Conservation (phyloP, 2,329 filamentous ascomycete genomes). For the Fusarium goolgardi region DNA sequence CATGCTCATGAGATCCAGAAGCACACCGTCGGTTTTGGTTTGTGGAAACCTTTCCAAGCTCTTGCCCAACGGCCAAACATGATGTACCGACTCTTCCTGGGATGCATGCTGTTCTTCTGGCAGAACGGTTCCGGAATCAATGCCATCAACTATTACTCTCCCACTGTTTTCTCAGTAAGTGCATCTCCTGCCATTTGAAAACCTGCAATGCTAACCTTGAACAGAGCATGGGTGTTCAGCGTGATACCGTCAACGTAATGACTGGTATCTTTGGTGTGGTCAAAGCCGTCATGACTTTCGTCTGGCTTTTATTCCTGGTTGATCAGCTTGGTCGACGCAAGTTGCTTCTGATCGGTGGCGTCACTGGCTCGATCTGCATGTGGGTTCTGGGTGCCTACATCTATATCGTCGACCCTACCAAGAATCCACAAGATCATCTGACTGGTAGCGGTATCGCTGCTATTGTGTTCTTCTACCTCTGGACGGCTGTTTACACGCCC, state of each 20-base stretch:
- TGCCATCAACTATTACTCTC: constrained; percentile 44
- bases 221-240: constrained; percentile 22
- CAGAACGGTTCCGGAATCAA: constrained; percentile 70
- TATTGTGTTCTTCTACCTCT: constrained; percentile 75
- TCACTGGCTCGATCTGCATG: constrained; percentile 69
- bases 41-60: constrained; percentile 42
- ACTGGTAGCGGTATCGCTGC: constrained; percentile 64
- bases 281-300: constrained; percentile 71
- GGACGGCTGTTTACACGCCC: constrained; percentile 65
- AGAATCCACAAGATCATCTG: constrained; percentile 51
- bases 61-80: constrained; percentile 55
- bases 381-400: constrained; percentile 70
- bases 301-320: constrained; percentile 73
- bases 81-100: constrained; percentile 70
- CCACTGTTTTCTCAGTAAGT: constrained; percentile 38
- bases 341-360: constrained; percentile 69
- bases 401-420: constrained; percentile 53
- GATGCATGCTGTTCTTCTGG: constrained; percentile 73
- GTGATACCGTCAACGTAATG: constrained; percentile 57
- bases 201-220: background rate
- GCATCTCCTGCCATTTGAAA: rapidly evolving
- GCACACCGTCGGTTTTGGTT: constrained; percentile 67
- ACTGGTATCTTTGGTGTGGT: constrained; percentile 76
- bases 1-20: constrained; percentile 64
- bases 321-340: constrained; percentile 61